Conservation (phyloP, 2,329 filamentous ascomycete genomes). For the Talaromyces amestolkiae region DNA sequence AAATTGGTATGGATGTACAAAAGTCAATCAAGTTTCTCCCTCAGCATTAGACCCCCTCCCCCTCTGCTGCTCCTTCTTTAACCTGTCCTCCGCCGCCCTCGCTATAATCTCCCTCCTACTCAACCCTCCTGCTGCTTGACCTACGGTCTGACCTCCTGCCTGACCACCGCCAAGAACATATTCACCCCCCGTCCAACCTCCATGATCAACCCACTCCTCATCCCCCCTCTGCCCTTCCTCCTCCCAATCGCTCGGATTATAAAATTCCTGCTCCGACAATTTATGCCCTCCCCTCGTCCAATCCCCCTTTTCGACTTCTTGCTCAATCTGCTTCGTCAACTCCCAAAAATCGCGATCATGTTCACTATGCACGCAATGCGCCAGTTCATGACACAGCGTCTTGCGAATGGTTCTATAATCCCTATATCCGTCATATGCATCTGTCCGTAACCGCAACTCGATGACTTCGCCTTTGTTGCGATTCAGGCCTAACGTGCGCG, state of each 20-base stretch:
- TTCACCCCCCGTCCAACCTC: slow-evolving; percentile 75
- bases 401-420: slow-evolving; percentile 89
- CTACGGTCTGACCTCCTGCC: neutral
- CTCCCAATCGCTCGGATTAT: slow-evolving; percentile 57
- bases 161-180: slow-evolving; percentile 61
- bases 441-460: slow-evolving; percentile 84
- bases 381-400: slow-evolving; percentile 91
- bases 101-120: slow-evolving; percentile 73
- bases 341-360: slow-evolving; percentile 91
- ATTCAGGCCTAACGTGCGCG: slow-evolving; percentile 80
- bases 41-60: slow-evolving; percentile 25
- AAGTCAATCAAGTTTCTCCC: neutral
- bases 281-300: slow-evolving; percentile 70
- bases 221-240: slow-evolving; percentile 50
- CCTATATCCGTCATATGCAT: slow-evolving; percentile 88
- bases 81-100: slow-evolving; percentile 67
- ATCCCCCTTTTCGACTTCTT: slow-evolving; percentile 76
- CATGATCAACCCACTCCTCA: slow-evolving; percentile 63
- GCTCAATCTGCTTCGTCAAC: slow-evolving; percentile 80
- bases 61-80: slow-evolving; percentile 51
- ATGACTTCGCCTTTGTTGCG: slow-evolving; percentile 85
- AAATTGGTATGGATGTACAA: neutral
- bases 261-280: slow-evolving; percentile 59
- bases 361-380: slow-evolving; percentile 82
- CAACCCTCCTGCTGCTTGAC: slow-evolving; percentile 33